Conservation (phyloP, 441 rosid species). For the Adansonia madagascariensis region DNA sequence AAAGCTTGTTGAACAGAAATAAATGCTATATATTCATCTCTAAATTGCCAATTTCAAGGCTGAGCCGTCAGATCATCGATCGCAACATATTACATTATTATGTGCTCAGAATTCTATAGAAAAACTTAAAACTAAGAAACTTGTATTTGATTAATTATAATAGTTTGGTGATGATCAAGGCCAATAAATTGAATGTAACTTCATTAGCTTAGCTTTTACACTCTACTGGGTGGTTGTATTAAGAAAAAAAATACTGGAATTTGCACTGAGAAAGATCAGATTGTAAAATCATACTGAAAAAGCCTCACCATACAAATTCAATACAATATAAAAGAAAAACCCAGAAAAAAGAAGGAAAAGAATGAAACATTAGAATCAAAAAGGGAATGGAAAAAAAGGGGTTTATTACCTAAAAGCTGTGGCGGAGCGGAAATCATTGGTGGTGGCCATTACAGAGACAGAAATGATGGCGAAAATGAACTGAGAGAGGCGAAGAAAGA, state of each 20-base stretch:
- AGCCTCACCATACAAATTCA: neutral
- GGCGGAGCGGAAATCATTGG: slow-evolving; percentile 66
- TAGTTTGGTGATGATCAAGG: neutral
- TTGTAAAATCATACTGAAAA: neutral
- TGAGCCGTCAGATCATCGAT: too few species aligned
- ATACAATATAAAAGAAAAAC: slow-evolving; percentile 1
- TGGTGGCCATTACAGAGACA: slow-evolving; percentile 71
- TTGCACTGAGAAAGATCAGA: neutral
- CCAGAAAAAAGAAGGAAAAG: neutral
- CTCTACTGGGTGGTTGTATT: neutral
- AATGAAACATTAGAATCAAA: neutral
- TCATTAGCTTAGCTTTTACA: neutral
- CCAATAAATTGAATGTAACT: neutral
- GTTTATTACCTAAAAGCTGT: slow-evolving; percentile 68
- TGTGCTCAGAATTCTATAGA: neutral
- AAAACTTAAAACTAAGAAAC: neutral
- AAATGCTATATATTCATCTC: slow-evolving; percentile 4
- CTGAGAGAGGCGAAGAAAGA: slow-evolving; percentile 65
- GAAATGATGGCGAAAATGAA: slow-evolving; percentile 62
- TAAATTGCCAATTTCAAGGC: neutral
- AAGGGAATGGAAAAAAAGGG: neutral
- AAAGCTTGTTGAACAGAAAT: neutral
- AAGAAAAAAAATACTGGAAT: neutral
- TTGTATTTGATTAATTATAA: neutral
- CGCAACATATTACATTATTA: neutral